A percentile compares a stretch with the other conserved stretches of the same genome.
These are phyloP conservation scores for Sarcomyxa edulis DNA, from an alignment of 768 basidiomycete genomes.

Conservation along the genomic window DNA sequence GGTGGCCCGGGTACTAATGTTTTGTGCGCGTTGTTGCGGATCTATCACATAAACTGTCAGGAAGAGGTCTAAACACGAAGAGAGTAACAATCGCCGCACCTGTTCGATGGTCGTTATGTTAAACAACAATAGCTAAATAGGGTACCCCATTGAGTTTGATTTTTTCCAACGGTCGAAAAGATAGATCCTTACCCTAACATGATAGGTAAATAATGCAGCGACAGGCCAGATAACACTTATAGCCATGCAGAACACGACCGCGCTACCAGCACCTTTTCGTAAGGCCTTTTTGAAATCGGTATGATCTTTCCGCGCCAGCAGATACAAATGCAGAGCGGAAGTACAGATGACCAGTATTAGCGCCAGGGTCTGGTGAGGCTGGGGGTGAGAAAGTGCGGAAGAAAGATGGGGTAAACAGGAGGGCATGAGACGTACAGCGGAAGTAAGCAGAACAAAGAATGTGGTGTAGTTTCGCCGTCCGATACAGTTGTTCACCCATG, in stretches of 20 bases:
- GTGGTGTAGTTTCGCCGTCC: constrained; percentile 92
- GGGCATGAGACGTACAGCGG: constrained; percentile 48
- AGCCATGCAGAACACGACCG: constrained; percentile 71
- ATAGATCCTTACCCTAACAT: constrained; percentile 64
- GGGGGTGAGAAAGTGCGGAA: constrained; percentile 9
- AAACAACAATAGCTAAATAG: constrained; percentile 55
- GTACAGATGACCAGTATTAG: constrained; percentile 76
- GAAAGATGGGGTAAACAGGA: constrained; percentile 5
- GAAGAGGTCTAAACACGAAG: neutral
- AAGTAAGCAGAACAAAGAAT: constrained; percentile 84
- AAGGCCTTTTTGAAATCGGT: constrained; percentile 42
- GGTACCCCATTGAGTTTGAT: neutral
- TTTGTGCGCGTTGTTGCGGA: constrained; percentile 82
- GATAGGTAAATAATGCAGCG: constrained; percentile 72
- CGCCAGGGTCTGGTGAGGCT: constrained; percentile 53
- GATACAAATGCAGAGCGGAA: constrained; percentile 74
- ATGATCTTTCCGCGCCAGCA: constrained; percentile 50
- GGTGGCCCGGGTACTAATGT: constrained; percentile 55
- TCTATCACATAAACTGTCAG: constrained; percentile 38
- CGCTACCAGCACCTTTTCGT: constrained; percentile 65
- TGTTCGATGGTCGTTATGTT: constrained; percentile 97
- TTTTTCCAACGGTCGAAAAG: neutral
- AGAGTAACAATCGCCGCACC: constrained; percentile 34
- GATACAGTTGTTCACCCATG: constrained; percentile 94
- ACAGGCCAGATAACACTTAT: constrained; percentile 81